Evolutionary conservation across 306 rosid genomes (phyloP), one percentile per base, ranked within the genome.

Genomic region (Vigna reflexopilosa): DNA sequence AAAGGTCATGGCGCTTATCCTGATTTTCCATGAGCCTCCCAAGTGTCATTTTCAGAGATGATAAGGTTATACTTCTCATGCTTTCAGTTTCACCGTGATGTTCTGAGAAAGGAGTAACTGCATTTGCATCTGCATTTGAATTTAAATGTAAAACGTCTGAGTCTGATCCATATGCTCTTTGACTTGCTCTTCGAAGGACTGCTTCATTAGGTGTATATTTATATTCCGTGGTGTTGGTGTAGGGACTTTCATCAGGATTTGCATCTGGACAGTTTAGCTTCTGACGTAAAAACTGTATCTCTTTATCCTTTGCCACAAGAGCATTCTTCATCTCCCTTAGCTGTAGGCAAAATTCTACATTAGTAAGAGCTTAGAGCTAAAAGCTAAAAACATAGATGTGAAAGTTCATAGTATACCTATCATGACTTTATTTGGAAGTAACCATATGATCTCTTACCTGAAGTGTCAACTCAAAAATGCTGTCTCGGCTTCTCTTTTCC

Each of bases 401-500:
- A 26, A 26, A 26, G 3, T 26, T 26, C 28, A 26, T 26, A 26
- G 3, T 26, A 30, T 30, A 30, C 5, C 34, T 30, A 30, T 3
- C 5, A 30, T 30, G 5, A 30, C 34, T 4, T 30, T 30, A 30
- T 30, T 30, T 4, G 34, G 34, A 30, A 30, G 66, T 49, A 44
- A 68, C 34, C 7, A 12, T 56, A 77, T 7, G 19, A 56, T 44
- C 63, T 52, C 61, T 57, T 32, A 91, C 83, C 84, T 96, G 91
- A 89, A 85, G 86, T 36, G 91, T 87, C 84, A 91, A 74, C 66
- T 93, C 96, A 15, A 93, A 87, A 83, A 91, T 84, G 85, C 82
- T 90, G 65, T 93, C 91, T 54, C 93, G 76, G 63, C 86, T 91
- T 78, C 87, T 93, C 87, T 89, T 83, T 83, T 96, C 99, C 64